phyloP scores from a whole-genome alignment of 345 rosid genomes.

The Populus deltoides region DNA sequence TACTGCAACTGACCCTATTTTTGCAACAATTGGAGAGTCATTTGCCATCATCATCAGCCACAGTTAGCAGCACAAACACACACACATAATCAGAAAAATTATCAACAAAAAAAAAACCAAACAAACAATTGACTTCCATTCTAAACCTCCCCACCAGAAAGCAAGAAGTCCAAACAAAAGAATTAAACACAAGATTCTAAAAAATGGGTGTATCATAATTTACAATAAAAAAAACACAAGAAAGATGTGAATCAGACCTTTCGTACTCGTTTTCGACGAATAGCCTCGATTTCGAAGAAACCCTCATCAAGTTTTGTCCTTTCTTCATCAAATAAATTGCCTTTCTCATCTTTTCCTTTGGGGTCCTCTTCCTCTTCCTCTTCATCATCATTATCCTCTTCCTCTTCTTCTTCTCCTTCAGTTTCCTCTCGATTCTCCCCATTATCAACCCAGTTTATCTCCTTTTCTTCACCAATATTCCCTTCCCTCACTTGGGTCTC shows the following conservation, averaged over 20 bases:
- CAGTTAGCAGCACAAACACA: conserved; percentile 2
- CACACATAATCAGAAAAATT: conserved; percentile 4
- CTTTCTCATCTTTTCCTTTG: conserved; percentile 29
- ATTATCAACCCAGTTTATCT: neutral
- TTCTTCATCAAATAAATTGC: conserved; percentile 32
- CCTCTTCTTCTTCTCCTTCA: conserved; percentile 1
- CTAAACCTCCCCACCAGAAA: neutral
- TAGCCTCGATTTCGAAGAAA: conserved; percentile 90
- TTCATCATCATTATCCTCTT: neutral
- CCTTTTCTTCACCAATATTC: neutral
- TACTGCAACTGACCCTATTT: conserved; percentile 87
- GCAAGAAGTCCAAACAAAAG: neutral
- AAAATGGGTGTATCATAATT: neutral
- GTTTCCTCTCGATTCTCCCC: conserved; percentile 13
- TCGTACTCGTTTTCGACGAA: conserved; percentile 82
- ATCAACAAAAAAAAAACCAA: neutral
- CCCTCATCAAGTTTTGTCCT: conserved; percentile 90
- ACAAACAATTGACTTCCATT: neutral
- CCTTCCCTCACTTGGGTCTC: neutral
- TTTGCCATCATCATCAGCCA: conserved; percentile 8
- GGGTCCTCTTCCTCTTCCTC: conserved; percentile 42
- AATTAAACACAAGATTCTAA: neutral
- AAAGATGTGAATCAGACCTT: conserved; percentile 50
- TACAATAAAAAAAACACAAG: neutral
- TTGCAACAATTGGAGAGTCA: conserved; percentile 16